A percentile compares a stretch with the other conserved stretches of the same genome.
These are phyloP conservation scores for Suhomyces sp. DNA, from an alignment of 805 yeast genomes.

Conservation along the genomic window DNA sequence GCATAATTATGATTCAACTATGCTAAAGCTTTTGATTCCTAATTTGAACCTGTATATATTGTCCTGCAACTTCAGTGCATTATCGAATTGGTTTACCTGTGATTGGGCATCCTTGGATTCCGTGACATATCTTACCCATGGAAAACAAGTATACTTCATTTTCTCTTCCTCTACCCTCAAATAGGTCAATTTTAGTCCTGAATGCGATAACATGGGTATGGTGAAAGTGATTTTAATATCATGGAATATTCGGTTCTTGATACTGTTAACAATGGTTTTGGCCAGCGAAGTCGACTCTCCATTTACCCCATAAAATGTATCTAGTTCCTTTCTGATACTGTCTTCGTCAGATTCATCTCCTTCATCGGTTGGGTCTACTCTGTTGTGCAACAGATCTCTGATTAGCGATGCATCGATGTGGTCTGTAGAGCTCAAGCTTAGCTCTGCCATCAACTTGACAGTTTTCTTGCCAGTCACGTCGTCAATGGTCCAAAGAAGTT, in stretches of 20 bases:
- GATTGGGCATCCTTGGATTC: constrained; percentile 4
- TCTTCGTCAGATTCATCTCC: constrained; percentile 4
- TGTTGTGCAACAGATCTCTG: constrained; percentile 12
- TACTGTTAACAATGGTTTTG: constrained; percentile 11
- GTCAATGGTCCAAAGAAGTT: constrained; percentile 69
- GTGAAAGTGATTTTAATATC: constrained; percentile 29
- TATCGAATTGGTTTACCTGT: neutral
- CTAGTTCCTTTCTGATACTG: constrained; percentile 17
- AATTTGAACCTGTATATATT: constrained; percentile 21
- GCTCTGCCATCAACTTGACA: constrained; percentile 57
- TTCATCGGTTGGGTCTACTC: neutral
- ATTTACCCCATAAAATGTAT: constrained; percentile 34
- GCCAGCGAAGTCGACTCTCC: constrained; percentile 31
- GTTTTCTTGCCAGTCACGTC: constrained; percentile 58
- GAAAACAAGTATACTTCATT: constrained; percentile 64
- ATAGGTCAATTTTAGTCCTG: constrained; percentile 66
- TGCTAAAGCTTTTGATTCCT: constrained; percentile 17
- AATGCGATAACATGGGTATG: constrained; percentile 52
- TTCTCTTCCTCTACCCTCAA: constrained; percentile 63
- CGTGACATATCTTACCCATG: constrained; percentile 67
- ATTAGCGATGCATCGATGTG: constrained; percentile 11
- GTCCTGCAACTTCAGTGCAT: neutral
- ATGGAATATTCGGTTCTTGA: constrained; percentile 14
- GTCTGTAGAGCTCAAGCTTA: constrained; percentile 25
- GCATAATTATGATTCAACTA: neutral